Conservation (phyloP, 2,329 filamentous ascomycete species). For the Fusarium lateritium region DNA sequence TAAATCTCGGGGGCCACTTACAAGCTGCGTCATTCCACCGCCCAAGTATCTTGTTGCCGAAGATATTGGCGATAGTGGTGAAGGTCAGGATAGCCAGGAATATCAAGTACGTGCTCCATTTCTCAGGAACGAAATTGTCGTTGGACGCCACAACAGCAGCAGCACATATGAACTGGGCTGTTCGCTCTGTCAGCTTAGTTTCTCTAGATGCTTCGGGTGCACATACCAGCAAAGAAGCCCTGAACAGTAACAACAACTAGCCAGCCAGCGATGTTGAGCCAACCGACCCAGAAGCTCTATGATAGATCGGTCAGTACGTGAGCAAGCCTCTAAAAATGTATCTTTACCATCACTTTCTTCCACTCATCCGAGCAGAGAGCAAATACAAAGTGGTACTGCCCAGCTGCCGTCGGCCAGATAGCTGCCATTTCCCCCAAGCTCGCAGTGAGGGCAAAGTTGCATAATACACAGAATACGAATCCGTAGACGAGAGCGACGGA, state of each 20-base stretch:
- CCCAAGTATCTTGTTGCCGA: constrained; percentile 58
- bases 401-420: constrained; percentile 62
- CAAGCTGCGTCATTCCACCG: constrained; percentile 59
- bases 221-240: constrained; percentile 59
- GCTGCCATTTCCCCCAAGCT: constrained; percentile 61
- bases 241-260: constrained; percentile 59
- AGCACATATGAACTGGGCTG: constrained; percentile 60
- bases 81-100: constrained; percentile 51
- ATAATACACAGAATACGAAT: constrained; percentile 62
- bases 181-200: background rate
- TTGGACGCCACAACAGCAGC: constrained; percentile 58
- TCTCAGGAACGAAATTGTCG: constrained; percentile 54
- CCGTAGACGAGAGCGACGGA: constrained; percentile 60
- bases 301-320: background rate
- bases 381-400: constrained; percentile 62
- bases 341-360: constrained; percentile 55
- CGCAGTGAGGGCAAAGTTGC: constrained; percentile 59
- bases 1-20: constrained; percentile 34
- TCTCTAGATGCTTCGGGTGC: too few relatives aligned
- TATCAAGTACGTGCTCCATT: constrained; percentile 59
- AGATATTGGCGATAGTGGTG: constrained; percentile 54
- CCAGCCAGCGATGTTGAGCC: constrained; percentile 62
- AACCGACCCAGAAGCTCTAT: constrained; percentile 61
- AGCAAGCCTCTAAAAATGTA: accelerated
- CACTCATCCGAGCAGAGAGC: constrained; percentile 57